Conservation (phyloP, 495 filamentous ascomycete genomes). For the Immersiella caudata region DNA sequence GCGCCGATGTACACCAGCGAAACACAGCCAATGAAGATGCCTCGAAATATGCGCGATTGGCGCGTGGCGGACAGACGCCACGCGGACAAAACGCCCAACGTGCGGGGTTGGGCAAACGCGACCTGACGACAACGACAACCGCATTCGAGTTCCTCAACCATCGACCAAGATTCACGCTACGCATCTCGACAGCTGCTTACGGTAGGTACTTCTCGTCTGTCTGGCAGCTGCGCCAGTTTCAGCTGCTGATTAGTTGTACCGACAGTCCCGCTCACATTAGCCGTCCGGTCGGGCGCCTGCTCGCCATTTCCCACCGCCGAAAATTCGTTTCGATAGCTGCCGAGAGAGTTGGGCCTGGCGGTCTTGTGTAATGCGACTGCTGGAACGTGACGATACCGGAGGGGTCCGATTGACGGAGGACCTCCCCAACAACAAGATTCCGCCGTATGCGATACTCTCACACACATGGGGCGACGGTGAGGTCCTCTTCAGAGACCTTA, state of each 20-base stretch:
- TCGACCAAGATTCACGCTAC: constrained; percentile 13
- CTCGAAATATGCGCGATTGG: constrained; percentile 13
- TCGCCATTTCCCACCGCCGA: constrained; percentile 9
- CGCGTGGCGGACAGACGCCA: constrained; percentile 6
- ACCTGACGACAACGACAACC: constrained; percentile 12
- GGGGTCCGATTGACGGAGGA: neutral
- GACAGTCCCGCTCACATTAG: neutral
- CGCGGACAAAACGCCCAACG: constrained; percentile 13
- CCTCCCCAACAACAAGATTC: constrained; percentile 4
- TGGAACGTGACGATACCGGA: constrained; percentile 8
- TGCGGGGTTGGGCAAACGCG: constrained; percentile 18
- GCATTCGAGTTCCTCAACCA: neutral
- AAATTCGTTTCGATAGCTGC: constrained; percentile 2
- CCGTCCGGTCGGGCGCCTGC: neutral
- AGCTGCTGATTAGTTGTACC: constrained; percentile 9
- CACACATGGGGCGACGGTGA: constrained; percentile 13
- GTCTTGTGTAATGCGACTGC: constrained; percentile 12
- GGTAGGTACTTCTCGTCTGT: constrained; percentile 5
- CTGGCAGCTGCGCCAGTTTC: constrained; percentile 3
- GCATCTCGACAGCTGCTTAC: constrained; percentile 6
- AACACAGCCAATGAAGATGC: constrained; percentile 5
- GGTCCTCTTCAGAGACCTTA: constrained; percentile 2
- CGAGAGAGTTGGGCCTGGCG: neutral
- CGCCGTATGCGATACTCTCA: constrained; percentile 20
- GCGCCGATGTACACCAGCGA: neutral